Conservation (phyloP, 768 basidiomycete species). For the Hemileccinum impolitum region DNA sequence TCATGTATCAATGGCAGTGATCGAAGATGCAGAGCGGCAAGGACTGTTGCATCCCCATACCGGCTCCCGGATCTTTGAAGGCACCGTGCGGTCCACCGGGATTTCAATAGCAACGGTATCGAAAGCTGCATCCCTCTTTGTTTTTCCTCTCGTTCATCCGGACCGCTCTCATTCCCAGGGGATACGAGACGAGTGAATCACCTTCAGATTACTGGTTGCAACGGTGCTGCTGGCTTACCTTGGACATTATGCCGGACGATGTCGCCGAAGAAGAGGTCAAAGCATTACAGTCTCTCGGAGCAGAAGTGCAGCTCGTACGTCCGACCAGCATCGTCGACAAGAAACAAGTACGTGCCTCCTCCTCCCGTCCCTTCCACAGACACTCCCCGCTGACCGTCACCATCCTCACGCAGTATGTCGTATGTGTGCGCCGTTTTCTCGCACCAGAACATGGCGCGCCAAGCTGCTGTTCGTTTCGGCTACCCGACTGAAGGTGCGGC, state of each 20-base stretch:
- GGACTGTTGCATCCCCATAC: constrained; percentile 84
- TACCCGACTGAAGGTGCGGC: too few relatives aligned
- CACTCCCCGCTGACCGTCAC: too few relatives aligned
- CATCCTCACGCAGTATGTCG: too few relatives aligned
- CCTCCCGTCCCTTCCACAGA: too few relatives aligned
- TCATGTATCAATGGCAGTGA: too few relatives aligned
- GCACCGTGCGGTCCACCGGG: constrained; percentile 94
- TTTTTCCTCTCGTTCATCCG: too few relatives aligned
- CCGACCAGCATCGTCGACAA: too few relatives aligned
- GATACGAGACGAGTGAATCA: constrained; percentile 76
- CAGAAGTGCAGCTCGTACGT: too few relatives aligned
- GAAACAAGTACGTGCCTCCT: constrained; percentile 26
- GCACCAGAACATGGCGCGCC: too few relatives aligned
- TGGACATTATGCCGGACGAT: constrained; percentile 88
- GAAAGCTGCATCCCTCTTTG: constrained; percentile 20
- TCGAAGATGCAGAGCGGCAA: constrained; percentile 75
- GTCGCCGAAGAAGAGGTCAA: constrained; percentile 90
- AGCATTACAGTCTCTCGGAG: constrained; percentile 78
- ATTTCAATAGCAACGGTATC: constrained; percentile 96
- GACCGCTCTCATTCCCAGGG: constrained; percentile 52
- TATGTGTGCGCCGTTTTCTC: too few relatives aligned
- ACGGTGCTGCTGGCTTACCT: background rate
- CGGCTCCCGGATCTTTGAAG: constrained; percentile 93
- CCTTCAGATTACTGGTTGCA: too few relatives aligned
- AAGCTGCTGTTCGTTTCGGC: too few relatives aligned